phyloP scores from a whole-genome alignment of 192 early-diverging fungal genomes.

The Entomortierella beljakovae region DNA sequence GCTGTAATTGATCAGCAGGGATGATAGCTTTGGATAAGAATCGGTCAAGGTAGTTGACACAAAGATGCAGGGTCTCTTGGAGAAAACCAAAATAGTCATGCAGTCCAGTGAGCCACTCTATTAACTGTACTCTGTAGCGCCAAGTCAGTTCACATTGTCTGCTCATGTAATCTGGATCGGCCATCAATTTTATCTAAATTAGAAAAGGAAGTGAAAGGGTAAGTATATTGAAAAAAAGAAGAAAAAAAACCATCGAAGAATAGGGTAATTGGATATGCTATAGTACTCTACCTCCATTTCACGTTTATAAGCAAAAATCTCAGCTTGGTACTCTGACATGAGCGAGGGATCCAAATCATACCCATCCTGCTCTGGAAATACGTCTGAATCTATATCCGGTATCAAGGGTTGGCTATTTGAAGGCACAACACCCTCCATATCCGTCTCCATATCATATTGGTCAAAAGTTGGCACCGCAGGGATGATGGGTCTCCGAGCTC shows the following conservation, averaged over 20 bases:
- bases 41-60: constrained; percentile 69
- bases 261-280: background rate
- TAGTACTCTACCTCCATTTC: constrained; percentile 62
- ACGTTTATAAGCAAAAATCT: constrained; percentile 73
- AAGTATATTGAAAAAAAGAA: background rate
- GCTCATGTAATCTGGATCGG: constrained; percentile 63
- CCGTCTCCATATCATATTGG: background rate
- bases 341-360: constrained; percentile 54
- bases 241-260: background rate
- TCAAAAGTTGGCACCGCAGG: constrained; percentile 21
- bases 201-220: background rate
- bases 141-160: constrained; percentile 61
- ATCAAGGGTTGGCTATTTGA: background rate
- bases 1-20: constrained; percentile 62
- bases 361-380: background rate
- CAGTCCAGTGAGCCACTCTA: constrained; percentile 70
- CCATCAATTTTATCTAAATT: constrained; percentile 53
- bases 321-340: constrained; percentile 69
- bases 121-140: constrained; percentile 62
- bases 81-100: constrained; percentile 69
- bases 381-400: constrained; percentile 22
- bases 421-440: background rate
- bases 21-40: constrained; percentile 65
- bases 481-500: constrained; percentile 2
- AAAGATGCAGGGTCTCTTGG: constrained; percentile 69